phyloP scores from a whole-genome alignment of 306 rosid genomes.

The Chamaecrista fasciculata region DNA sequence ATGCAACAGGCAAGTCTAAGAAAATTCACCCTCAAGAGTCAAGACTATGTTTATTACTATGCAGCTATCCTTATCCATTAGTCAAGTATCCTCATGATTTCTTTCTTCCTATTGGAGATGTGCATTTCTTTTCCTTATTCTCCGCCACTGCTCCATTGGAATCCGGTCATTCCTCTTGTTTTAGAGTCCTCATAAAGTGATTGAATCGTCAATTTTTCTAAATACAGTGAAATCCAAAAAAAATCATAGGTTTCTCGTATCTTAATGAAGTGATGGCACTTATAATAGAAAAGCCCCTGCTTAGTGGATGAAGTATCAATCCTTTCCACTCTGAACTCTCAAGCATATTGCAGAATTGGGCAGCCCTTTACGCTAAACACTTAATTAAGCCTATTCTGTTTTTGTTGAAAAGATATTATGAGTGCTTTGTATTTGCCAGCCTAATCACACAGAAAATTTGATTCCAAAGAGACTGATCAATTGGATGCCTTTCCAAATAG shows the following conservation, averaged over 20 bases:
- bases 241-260: conserved; percentile 16
- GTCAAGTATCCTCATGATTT: conserved; percentile 12
- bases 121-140: conserved; percentile 2
- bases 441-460: background rate
- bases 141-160: background rate
- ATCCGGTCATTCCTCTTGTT: conserved; percentile 1
- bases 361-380: conserved; percentile 29
- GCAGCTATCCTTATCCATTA: conserved; percentile 52
- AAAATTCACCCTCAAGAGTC: background rate
- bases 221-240: conserved; percentile 2
- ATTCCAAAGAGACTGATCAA: background rate
- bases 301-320: conserved; percentile 43
- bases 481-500: background rate
- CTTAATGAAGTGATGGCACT: conserved; percentile 26
- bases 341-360: conserved; percentile 13
- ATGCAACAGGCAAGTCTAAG: background rate
- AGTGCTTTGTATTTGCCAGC: background rate
- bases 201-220: conserved; percentile 27
- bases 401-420: background rate
- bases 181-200: conserved; percentile 28
- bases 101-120: conserved; percentile 24
- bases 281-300: background rate
- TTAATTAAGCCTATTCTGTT: conserved; percentile 11
- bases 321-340: conserved; percentile 3
- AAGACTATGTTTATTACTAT: background rate